phyloP scores from a whole-genome alignment of 139 green algal genomes.

The Picochlorum sp. region DNA sequence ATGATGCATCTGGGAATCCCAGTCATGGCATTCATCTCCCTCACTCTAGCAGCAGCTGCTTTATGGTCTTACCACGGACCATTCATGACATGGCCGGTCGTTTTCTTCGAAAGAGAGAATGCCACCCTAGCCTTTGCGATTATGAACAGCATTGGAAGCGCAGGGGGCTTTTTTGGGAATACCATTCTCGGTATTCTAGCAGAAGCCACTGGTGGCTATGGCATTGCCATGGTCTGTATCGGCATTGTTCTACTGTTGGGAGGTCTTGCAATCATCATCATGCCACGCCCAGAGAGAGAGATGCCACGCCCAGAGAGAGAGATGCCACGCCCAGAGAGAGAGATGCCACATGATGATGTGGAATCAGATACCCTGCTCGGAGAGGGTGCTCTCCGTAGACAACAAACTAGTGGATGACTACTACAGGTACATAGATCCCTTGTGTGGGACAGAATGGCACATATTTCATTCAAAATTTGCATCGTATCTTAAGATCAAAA shows the following conservation, averaged over 20 bases:
- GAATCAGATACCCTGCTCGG: not conserved
- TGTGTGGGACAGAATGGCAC: too few relatives aligned
- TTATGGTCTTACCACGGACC: slow-evolving; percentile 28
- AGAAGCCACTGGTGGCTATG: slow-evolving; percentile 12
- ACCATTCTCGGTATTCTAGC: slow-evolving; percentile 20
- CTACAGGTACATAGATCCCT: not conserved
- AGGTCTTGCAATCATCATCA: slow-evolving; percentile 19
- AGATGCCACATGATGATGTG: slow-evolving; percentile 11
- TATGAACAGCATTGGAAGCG: slow-evolving; percentile 29
- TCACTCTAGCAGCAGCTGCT: slow-evolving; percentile 14
- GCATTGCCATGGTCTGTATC: slow-evolving; percentile 16
- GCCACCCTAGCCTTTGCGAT: slow-evolving; percentile 22
- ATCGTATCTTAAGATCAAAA: too few relatives aligned
- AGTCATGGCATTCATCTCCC: slow-evolving; percentile 14
- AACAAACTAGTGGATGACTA: too few relatives aligned
- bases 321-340: too few relatives aligned
- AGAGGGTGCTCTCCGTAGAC: not conserved
- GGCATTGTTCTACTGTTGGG: slow-evolving; percentile 10
- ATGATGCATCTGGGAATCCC: not conserved
- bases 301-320: too few relatives aligned
- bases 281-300: too few relatives aligned
- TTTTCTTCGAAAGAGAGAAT: slow-evolving; percentile 30
- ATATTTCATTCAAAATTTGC: too few relatives aligned
- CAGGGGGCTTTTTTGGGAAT: slow-evolving; percentile 31
- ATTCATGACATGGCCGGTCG: slow-evolving; percentile 35